These are phyloP conservation scores for Sphagnum fallax DNA, from an alignment of 228 moss, liverwort and hornwort genomes.

Conservation along the genomic window DNA sequence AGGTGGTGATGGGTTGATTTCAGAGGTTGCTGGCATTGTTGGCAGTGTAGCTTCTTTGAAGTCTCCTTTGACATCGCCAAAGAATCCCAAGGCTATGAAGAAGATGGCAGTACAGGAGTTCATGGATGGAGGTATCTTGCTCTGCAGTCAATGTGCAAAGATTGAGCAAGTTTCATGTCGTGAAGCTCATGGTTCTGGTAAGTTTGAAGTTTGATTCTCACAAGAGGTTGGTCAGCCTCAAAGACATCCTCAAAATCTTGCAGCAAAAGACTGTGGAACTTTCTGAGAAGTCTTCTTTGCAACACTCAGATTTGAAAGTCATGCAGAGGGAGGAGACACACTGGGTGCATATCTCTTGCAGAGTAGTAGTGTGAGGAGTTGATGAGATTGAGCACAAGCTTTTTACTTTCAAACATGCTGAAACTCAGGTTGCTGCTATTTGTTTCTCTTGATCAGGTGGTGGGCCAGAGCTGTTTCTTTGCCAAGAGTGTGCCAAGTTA, in stretches of 20 bases:
- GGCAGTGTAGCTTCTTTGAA: constrained; percentile 15
- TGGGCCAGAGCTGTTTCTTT: constrained; percentile 9
- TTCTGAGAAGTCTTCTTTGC: too few relatives aligned
- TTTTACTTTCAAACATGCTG: too few relatives aligned
- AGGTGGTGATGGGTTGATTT: constrained; percentile 27
- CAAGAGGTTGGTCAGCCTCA: too few relatives aligned
- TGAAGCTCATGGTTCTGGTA: constrained; percentile 9
- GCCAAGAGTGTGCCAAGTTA: constrained; percentile 26
- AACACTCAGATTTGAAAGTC: too few relatives aligned
- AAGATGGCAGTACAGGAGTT: constrained; percentile 92
- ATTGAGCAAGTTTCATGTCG: constrained; percentile 31
- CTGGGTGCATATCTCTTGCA: too few relatives aligned
- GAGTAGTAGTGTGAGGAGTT: too few relatives aligned
- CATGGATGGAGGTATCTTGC: constrained; percentile 51
- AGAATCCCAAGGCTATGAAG: constrained; percentile 93
- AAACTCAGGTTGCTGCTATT: too few relatives aligned
- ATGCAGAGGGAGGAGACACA: too few relatives aligned
- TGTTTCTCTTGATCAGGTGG: constrained; percentile 7
- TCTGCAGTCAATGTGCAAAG: constrained; percentile 48
- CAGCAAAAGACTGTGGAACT: too few relatives aligned
- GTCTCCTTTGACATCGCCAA: constrained; percentile 42
- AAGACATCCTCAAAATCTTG: too few relatives aligned
- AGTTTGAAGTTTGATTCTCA: too few relatives aligned
- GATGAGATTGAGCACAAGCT: too few relatives aligned
- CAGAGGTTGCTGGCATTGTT: constrained; percentile 17